Percentiles rank a stretch among this genome's conserved stretches.
Conservation (phyloP, 2,329 filamentous ascomycete genomes). For the Penicillium rolfsii region DNA sequence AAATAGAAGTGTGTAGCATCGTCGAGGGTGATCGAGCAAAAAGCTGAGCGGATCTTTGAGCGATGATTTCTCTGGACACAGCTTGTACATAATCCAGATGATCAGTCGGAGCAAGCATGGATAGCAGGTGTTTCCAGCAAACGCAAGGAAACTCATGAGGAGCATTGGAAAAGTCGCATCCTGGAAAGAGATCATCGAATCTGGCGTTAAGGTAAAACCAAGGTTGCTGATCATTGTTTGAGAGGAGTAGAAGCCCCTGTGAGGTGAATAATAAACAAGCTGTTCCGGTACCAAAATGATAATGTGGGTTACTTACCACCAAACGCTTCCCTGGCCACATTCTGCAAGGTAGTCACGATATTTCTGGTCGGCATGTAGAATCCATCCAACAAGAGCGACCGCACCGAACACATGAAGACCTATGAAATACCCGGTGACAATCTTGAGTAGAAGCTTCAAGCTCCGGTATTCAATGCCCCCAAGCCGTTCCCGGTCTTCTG, state of each 20-base stretch:
- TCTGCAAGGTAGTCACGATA: constrained; percentile 48
- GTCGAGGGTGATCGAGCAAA: constrained; percentile 71
- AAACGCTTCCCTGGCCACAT: constrained; percentile 47
- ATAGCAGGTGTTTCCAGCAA: constrained; percentile 52
- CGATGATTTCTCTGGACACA: constrained; percentile 44
- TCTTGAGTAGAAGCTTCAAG: constrained; percentile 55
- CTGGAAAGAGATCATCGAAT: constrained; percentile 57
- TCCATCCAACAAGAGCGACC: constrained; percentile 56
- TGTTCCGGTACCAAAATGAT: no score
- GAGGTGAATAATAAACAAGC: no score
- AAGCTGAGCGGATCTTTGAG: constrained; percentile 54
- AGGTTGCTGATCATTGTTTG: constrained; percentile 59
- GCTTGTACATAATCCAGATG: constrained; percentile 60
- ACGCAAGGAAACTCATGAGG: constrained; percentile 45
- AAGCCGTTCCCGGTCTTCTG: constrained; percentile 49
- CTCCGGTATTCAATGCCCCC: constrained; percentile 59
- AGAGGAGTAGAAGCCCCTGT: constrained; percentile 54
- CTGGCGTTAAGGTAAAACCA: constrained; percentile 59
- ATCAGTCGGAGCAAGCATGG: constrained; percentile 60
- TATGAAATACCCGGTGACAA: constrained; percentile 52
- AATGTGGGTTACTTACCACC: constrained; percentile 48
- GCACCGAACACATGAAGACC: constrained; percentile 53
- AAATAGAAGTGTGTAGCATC: constrained; percentile 77
- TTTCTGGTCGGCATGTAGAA: constrained; percentile 45
- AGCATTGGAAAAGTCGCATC: constrained; percentile 45